phyloP scores from a whole-genome alignment of 1,284 basidiomycete genomes.

The Inonotus obliquus region DNA sequence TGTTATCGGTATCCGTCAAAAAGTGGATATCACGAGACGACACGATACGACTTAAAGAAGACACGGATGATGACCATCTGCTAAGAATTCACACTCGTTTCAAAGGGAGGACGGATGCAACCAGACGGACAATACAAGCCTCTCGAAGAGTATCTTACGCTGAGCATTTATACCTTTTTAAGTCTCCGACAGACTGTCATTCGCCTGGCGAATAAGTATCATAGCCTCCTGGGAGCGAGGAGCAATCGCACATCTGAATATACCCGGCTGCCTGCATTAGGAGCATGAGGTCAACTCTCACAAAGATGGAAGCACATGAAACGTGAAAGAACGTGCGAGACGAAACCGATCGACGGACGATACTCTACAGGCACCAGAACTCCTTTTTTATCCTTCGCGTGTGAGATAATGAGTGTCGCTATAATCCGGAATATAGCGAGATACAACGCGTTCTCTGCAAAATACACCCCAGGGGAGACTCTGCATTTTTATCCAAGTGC shows the following conservation, averaged over 20 bases:
- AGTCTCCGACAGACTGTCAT: neutral
- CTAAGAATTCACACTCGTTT: too few species aligned
- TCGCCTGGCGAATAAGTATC: neutral
- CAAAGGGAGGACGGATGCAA: too few species aligned
- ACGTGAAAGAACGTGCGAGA: neutral
- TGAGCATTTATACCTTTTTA: too few species aligned
- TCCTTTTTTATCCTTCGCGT: constrained; percentile 1
- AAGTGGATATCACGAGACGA: too few species aligned
- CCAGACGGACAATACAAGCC: too few species aligned
- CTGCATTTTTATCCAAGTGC: too few species aligned
- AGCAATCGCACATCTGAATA: constrained; percentile 4
- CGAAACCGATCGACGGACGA: constrained; percentile 3
- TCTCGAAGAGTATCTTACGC: too few species aligned
- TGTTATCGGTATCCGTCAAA: too few species aligned
- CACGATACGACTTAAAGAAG: too few species aligned
- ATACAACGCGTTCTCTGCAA: constrained; percentile 10
- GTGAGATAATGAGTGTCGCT: constrained; percentile 18
- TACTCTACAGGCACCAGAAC: neutral
- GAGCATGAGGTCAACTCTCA: too few species aligned
- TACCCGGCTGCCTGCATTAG: neutral
- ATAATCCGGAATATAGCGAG: constrained; percentile 14
- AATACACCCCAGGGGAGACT: constrained; percentile 13
- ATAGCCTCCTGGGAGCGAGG: neutral
- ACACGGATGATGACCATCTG: too few species aligned
- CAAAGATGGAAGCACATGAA: too few species aligned